These are phyloP conservation scores for Cicer bijugum DNA, from an alignment of 306 rosid species.

Conservation along the genomic window DNA sequence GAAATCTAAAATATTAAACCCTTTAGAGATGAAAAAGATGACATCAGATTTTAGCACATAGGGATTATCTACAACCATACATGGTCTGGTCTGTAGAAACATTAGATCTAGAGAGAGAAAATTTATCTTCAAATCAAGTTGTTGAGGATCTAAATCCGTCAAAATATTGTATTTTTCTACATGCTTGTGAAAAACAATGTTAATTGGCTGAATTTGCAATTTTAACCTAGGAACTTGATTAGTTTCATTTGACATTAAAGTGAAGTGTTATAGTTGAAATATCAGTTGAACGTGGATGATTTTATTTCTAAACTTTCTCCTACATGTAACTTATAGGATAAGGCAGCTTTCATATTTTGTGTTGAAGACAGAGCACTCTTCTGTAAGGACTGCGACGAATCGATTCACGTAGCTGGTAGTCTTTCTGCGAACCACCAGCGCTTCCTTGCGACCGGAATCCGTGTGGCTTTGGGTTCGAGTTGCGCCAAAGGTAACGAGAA, in stretches of 20 bases:
- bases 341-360: conserved; percentile 94
- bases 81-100: no score
- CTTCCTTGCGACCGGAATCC: conserved; percentile 89
- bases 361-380: conserved; percentile 97
- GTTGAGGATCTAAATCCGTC: no score
- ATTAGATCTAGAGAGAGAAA: no score
- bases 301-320: conserved; percentile 19
- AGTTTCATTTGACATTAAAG: conserved; percentile 1
- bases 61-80: not conserved
- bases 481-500: conserved; percentile 64
- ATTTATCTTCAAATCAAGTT: not conserved
- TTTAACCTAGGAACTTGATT: not conserved
- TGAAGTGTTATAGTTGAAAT: conserved; percentile 14
- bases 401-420: conserved; percentile 73
- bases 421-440: conserved; percentile 94
- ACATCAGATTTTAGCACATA: not conserved
- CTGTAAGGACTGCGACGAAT: conserved; percentile 93
- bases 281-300: conserved; percentile 22
- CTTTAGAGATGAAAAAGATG: no score
- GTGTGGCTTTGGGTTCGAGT: conserved; percentile 70
- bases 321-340: conserved; percentile 63
- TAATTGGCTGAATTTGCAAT: not conserved
- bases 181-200: not conserved
- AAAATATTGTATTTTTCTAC: not conserved
- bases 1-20: conserved; percentile 1